Conservation (phyloP, 139 green algal species). For the Pseudopediastrum boryanum region DNA sequence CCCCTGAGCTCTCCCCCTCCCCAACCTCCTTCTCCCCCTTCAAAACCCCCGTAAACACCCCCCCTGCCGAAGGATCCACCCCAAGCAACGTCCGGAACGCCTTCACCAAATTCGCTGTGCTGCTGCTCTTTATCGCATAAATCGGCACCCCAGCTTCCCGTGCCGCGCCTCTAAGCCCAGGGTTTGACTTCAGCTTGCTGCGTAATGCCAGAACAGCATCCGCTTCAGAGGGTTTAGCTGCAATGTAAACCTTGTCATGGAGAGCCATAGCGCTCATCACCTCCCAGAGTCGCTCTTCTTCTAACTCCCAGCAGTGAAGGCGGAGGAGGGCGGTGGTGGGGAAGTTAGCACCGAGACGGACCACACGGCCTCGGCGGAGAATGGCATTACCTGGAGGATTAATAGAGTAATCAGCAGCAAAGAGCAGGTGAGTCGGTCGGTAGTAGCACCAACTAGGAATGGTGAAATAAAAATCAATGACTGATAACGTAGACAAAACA, state of each 20-base stretch:
- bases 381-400: no score
- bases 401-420: no score
- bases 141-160: constrained; percentile 61
- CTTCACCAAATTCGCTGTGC: constrained; percentile 51
- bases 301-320: constrained; percentile 49
- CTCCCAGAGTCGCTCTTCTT: constrained; percentile 55
- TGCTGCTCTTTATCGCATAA: constrained; percentile 66
- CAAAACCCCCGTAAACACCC: not conserved
- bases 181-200: constrained; percentile 43
- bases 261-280: constrained; percentile 45
- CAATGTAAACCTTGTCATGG: constrained; percentile 49
- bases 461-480: no score
- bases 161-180: constrained; percentile 27
- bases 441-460: no score
- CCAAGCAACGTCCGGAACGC: constrained; percentile 72
- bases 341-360: constrained; percentile 2
- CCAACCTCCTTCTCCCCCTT: not conserved
- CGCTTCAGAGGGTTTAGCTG: constrained; percentile 35
- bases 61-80: constrained; percentile 64
- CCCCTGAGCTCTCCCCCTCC: not conserved
- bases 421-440: no score
- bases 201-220: constrained; percentile 77
- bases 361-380: constrained; percentile 1
- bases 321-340: constrained; percentile 32
- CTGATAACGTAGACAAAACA: no score